Evolutionary conservation across 371 early-diverging fungal species (phyloP).

Genomic region (Apophysomyces trapeziformis): DNA sequence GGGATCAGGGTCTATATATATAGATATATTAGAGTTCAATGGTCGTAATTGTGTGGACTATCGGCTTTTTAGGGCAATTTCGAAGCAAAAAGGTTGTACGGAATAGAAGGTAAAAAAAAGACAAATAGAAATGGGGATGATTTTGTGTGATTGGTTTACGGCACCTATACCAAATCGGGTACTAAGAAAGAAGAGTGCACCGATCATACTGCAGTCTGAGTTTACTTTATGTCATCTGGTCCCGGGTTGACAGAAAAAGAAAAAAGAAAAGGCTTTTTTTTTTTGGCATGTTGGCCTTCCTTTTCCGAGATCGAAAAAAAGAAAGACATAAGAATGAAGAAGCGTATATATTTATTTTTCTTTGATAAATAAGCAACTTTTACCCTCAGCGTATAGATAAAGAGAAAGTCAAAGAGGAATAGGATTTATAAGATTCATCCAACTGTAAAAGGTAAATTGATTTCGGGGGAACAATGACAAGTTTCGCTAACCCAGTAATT

Average conservation of each 20-base stretch:
- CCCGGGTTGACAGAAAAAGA: slow-evolving; percentile 6
- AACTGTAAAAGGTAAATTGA: neutral
- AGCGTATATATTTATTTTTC: no score
- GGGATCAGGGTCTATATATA: neutral
- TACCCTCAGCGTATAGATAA: no score
- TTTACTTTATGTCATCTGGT: neutral
- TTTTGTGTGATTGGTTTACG: neutral
- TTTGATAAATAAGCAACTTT: no score
- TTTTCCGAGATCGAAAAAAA: neutral
- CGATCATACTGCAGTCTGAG: slow-evolving; percentile 9
- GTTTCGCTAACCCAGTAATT: neutral
- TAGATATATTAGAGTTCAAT: neutral
- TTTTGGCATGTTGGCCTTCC: neutral
- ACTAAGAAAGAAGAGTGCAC: neutral
- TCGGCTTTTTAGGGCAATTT: neutral
- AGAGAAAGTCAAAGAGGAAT: no score
- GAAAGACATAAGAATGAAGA: no score
- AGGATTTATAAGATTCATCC: no score
- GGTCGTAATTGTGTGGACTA: neutral
- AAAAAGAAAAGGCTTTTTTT: neutral
- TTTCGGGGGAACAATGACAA: neutral
- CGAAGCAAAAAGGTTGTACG: no score
- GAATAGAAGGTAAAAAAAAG: no score
- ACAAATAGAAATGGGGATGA: no score
- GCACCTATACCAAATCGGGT: neutral